Evolutionary conservation across 257 asterid species (phyloP).

Genomic region (Ocimum tenuiflorum): DNA sequence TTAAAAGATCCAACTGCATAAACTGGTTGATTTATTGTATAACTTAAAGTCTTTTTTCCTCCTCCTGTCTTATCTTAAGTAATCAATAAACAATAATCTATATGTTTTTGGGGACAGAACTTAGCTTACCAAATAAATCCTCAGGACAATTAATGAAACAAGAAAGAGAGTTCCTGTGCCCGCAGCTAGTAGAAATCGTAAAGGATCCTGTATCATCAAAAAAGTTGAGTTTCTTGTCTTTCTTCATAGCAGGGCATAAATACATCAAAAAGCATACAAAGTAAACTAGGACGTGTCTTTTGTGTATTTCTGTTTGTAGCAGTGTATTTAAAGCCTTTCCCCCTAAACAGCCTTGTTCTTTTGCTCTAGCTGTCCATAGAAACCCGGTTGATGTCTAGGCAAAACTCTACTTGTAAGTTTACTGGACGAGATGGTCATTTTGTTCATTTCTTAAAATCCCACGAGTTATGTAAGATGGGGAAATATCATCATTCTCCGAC

Average conservation of each 20-base stretch:
- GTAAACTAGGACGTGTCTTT: too few relatives aligned
- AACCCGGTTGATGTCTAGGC: too few relatives aligned
- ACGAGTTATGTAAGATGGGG: too few relatives aligned
- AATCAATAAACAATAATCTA: background rate
- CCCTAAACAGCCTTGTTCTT: too few relatives aligned
- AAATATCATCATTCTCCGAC: too few relatives aligned
- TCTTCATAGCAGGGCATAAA: background rate
- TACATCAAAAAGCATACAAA: too few relatives aligned
- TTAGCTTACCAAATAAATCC: constrained; percentile 73
- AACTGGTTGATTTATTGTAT: background rate
- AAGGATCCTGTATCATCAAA: constrained; percentile 59
- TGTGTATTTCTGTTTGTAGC: too few relatives aligned
- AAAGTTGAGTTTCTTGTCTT: background rate
- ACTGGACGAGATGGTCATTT: too few relatives aligned
- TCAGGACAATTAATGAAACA: constrained; percentile 67
- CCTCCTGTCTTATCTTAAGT: background rate
- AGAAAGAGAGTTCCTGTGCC: constrained; percentile 80
- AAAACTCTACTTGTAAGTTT: too few relatives aligned
- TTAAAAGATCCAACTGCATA: background rate
- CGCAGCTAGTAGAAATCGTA: constrained; percentile 62
- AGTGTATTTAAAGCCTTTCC: too few relatives aligned
- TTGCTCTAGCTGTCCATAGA: too few relatives aligned
- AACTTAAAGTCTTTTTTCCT: background rate
- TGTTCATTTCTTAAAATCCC: too few relatives aligned
- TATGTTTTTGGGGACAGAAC: background rate